A percentile compares a stretch with the other conserved stretches of the same genome.
phyloP scores from a whole-genome alignment of 2,329 filamentous ascomycete species.

The Hortaea sp. region DNA sequence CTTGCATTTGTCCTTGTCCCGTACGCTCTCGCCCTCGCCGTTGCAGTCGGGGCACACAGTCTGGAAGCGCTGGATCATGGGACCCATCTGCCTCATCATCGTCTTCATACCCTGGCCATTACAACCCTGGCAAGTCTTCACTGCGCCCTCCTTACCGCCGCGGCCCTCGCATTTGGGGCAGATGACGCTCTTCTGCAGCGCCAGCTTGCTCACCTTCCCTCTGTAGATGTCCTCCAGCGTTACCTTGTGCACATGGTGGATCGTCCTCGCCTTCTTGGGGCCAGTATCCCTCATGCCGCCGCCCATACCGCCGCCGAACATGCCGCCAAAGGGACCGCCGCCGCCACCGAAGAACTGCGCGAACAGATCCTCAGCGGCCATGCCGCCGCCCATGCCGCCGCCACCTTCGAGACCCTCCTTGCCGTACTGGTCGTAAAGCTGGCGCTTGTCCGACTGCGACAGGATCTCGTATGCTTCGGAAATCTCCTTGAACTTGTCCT shows the following conservation, averaged over 20 bases:
- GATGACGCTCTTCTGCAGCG: constrained; percentile 93
- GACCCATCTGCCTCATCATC: constrained; percentile 99
- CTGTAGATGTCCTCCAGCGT: constrained; percentile 96
- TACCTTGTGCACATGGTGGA: constrained; percentile 97
- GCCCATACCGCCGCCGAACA: constrained; percentile 54
- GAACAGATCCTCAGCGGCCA: constrained; percentile 93
- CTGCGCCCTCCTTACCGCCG: constrained; percentile 95
- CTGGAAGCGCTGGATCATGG: constrained; percentile 99
- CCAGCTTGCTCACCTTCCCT: constrained; percentile 94
- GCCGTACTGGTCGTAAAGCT: constrained; percentile 92
- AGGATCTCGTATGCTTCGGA: constrained; percentile 94
- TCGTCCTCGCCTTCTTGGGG: constrained; percentile 85
- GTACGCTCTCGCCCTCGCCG: constrained; percentile 92
- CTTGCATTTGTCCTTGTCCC: constrained; percentile 97
- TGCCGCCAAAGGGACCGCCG: constrained; percentile 55
- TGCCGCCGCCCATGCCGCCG: constrained; percentile 58
- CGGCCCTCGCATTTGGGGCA: constrained; percentile 89
- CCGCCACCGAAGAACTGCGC: constrained; percentile 91
- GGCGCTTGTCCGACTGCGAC: constrained; percentile 82
- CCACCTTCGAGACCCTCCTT: constrained; percentile 92
- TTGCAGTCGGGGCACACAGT: constrained; percentile 97
- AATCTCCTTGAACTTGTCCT: constrained; percentile 97
- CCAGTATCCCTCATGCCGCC: constrained; percentile 70
- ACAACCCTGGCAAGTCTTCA: constrained; percentile 83
- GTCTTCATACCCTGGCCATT: constrained; percentile 97